Conservation (phyloP, 805 yeast species). For the Komagataella pseudopastoris region DNA sequence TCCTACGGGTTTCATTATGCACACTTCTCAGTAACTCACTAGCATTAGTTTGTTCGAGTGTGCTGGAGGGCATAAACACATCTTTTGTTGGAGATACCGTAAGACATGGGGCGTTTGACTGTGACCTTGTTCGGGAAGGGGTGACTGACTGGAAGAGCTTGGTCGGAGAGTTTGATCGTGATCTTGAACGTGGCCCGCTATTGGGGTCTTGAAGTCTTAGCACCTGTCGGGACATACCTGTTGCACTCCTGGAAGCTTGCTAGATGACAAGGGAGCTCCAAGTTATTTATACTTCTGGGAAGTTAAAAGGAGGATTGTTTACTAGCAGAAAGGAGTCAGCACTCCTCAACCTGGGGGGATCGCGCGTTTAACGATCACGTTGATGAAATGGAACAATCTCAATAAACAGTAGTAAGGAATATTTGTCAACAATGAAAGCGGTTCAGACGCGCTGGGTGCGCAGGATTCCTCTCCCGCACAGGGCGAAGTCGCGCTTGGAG, state of each 20-base stretch:
- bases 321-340: neutral
- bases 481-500: no score
- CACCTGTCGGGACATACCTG: neutral
- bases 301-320: neutral
- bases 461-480: no score
- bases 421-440: no score
- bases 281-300: neutral
- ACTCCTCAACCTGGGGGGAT: neutral
- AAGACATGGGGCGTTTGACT: neutral
- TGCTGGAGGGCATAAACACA: neutral
- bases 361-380: neutral
- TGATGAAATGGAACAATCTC: no score
- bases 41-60: neutral
- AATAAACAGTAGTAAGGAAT: no score
- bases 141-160: neutral
- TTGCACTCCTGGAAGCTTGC: neutral
- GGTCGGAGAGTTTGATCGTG: neutral
- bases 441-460: no score
- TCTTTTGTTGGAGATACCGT: neutral
- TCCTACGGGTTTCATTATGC: neutral
- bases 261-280: neutral
- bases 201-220: neutral
- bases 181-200: neutral
- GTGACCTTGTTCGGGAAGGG: neutral
- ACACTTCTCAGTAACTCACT: neutral